Evolutionary conservation across 2,329 filamentous ascomycete genomes (phyloP), one percentile per base, ranked within the genome.

Genomic region (Whalleya microplaca): DNA sequence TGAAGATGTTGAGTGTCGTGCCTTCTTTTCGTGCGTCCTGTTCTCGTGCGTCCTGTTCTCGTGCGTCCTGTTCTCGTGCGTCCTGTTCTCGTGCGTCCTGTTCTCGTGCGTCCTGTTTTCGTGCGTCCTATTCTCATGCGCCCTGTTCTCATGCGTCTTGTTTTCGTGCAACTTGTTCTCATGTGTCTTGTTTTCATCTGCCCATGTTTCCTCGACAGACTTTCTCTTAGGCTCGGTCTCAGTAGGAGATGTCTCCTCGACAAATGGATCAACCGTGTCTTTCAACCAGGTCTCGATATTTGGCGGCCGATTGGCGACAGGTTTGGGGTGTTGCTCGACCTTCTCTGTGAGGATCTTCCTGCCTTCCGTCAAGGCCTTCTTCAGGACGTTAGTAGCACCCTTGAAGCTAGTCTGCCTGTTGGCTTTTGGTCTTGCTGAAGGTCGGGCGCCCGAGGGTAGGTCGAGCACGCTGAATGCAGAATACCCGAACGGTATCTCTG

Each of bases 401-500:
- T 83, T 84, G 71, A 87, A 82, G 66, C 84, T 87, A 2, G 79
- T 72, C 48, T 78, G 83, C 42, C 83, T 76, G 45, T 83, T 81
- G 7, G 78, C 72, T 64, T 83, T 82, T 27, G 74, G 71, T 72
- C 67, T 77, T 75, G 40, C 69, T 65, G 55, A 67, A 70, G 54
- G 75, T 78, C 23, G 73, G 72, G n/a, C 77, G 73, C 51, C 81
- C 74, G 78, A 77, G 0, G 84, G 79, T 1, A 88, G 70, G 51
- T 87, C 84, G 6, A 88, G 75, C 64, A 84, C 84, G 62, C 84
- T 88, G 63, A 88, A 88, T n/a, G 85, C 85, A 18, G 85, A 88
- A 60, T 83, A 83, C 5, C 85, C 85, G 67, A 87, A 81, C 0
- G 85, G 84, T 47, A 88, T 83, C 40, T 87, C 84, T 16, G 83